A percentile compares a stretch with the other conserved stretches of the same genome.
These are phyloP conservation scores for Mytilinidion resinicola DNA, from an alignment of 495 filamentous ascomycete species.

Conservation along the genomic window DNA sequence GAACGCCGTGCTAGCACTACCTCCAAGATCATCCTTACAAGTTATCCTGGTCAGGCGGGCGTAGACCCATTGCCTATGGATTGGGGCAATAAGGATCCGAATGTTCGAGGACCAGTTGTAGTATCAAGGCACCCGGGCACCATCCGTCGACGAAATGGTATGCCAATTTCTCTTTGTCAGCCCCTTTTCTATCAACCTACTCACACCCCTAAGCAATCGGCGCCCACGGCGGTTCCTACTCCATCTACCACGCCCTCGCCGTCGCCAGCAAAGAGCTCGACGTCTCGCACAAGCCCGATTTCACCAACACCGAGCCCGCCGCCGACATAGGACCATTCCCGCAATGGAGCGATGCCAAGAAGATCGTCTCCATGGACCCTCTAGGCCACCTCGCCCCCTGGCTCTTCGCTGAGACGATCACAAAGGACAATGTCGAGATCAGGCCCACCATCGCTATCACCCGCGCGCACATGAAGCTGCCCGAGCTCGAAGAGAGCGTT, in stretches of 20 bases:
- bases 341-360: conserved; percentile 83
- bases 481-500: conserved; percentile 87
- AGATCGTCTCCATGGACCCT: conserved; percentile 97
- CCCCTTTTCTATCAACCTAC: not conserved
- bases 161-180: conserved; percentile 23
- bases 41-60: conserved; percentile 89
- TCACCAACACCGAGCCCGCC: conserved; percentile 90
- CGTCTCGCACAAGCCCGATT: conserved; percentile 80
- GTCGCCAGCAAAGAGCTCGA: conserved; percentile 85
- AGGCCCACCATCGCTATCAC: conserved; percentile 93
- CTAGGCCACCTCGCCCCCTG: conserved; percentile 83
- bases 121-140: conserved; percentile 71
- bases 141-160: conserved; percentile 80
- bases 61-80: conserved; percentile 83
- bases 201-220: conserved; percentile 46
- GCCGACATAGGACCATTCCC: conserved; percentile 81
- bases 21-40: conserved; percentile 70
- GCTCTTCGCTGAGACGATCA: conserved; percentile 64
- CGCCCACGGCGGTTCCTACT: conserved; percentile 95
- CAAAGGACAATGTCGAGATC: conserved; percentile 71
- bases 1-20: conserved; percentile 39
- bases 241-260: conserved; percentile 91
- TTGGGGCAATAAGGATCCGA: conserved; percentile 77
- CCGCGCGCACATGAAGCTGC: conserved; percentile 92
- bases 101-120: conserved; percentile 77